Evolutionary conservation across 208 protist genomes (phyloP).

Genomic region (Leishmania tropica): DNA sequence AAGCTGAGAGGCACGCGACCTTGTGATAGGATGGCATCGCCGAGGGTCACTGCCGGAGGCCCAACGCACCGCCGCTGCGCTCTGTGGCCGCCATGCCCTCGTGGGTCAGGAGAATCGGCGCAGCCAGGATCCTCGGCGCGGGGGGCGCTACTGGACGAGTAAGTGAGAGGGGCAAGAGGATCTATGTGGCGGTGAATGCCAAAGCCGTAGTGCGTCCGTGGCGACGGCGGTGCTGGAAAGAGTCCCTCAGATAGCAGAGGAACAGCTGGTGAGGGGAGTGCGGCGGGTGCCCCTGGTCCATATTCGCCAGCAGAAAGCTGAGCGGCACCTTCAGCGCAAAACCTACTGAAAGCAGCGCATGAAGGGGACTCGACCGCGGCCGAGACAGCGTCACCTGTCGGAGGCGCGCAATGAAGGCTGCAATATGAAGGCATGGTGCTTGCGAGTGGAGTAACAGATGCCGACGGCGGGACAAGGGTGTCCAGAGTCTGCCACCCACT

Average conservation of each 20-base stretch:
- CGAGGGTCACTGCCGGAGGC: not conserved
- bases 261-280: not conserved
- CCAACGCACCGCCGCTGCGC: not conserved
- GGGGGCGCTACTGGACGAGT: not conserved
- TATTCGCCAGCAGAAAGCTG: not conserved
- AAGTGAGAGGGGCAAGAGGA: not conserved
- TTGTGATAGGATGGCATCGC: not conserved
- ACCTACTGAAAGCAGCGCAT: not conserved
- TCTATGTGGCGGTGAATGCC: slow-evolving; percentile 20
- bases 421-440: not conserved
- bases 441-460: not conserved
- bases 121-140: not conserved
- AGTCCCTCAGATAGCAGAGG: not conserved
- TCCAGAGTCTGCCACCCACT: not conserved
- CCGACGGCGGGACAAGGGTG: not conserved
- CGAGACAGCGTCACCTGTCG: not conserved
- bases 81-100: not conserved
- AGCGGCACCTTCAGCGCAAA: not conserved
- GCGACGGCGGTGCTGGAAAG: not conserved
- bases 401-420: not conserved
- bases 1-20: slow-evolving; percentile 17
- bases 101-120: not conserved
- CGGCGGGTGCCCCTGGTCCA: not conserved
- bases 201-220: slow-evolving; percentile 12
- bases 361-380: not conserved